A percentile compares a stretch with the other conserved stretches of the same genome.
Evolutionary conservation across 2,329 filamentous ascomycete species (phyloP).

Genomic region (Claviceps sp.): DNA sequence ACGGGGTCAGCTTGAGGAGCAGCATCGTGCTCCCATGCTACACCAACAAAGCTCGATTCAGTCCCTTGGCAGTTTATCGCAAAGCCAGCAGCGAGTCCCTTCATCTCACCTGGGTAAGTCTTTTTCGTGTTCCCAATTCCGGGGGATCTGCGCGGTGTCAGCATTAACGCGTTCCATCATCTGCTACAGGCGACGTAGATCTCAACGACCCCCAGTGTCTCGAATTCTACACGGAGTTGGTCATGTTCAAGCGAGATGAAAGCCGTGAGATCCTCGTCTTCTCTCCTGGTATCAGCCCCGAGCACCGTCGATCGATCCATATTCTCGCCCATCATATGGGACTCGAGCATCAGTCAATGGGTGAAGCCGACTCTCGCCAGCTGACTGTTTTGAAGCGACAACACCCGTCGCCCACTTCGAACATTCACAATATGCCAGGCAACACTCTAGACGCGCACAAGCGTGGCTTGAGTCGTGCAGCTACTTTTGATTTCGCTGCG

Average conservation of each 20-base stretch:
- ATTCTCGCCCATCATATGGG: conserved; percentile 93
- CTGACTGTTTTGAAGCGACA: conserved; percentile 73
- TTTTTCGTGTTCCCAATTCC: neutral
- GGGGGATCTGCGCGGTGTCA: neutral
- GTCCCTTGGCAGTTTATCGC: conserved; percentile 55
- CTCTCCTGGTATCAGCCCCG: conserved; percentile 63
- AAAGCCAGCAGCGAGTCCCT: conserved; percentile 39
- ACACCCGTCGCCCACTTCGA: conserved; percentile 36
- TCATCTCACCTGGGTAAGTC: conserved; percentile 30
- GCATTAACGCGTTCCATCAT: neutral
- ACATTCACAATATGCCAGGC: conserved; percentile 44
- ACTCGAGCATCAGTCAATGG: conserved; percentile 79
- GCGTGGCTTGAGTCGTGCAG: conserved; percentile 77
- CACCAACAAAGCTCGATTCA: conserved; percentile 81
- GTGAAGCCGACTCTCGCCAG: conserved; percentile 74
- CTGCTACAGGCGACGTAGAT: conserved; percentile 51
- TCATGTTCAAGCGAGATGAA: conserved; percentile 74
- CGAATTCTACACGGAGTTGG: conserved; percentile 78
- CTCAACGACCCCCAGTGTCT: conserved; percentile 83
- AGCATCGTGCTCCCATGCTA: conserved; percentile 68
- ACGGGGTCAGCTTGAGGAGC: conserved; percentile 89
- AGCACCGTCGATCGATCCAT: conserved; percentile 81
- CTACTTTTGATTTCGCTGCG: conserved; percentile 93
- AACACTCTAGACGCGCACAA: conserved; percentile 65
- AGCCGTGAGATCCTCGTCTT: conserved; percentile 73